Percentiles rank a stretch among this genome's conserved stretches.
These are phyloP conservation scores for Sordariomycetes sp. DNA, from an alignment of 2,329 filamentous ascomycete species.

Conservation along the genomic window DNA sequence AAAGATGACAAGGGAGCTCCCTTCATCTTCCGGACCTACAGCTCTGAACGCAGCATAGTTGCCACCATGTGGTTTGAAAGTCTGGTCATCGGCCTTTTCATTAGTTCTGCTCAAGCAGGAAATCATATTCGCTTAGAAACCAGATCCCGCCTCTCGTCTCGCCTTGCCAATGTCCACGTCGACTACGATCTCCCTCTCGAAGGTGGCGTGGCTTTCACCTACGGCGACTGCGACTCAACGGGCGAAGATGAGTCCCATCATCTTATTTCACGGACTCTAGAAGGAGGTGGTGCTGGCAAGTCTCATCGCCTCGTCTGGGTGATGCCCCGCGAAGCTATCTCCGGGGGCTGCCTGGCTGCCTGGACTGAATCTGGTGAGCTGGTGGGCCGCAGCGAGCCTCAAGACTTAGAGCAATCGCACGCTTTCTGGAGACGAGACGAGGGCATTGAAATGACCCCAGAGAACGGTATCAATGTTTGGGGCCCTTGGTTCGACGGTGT, in stretches of 20 bases:
- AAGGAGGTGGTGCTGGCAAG: too few relatives aligned
- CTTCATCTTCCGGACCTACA: too few relatives aligned
- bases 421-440: not conserved
- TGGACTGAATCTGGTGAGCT: constrained; percentile 20
- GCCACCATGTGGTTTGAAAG: too few relatives aligned
- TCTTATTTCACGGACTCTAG: constrained; percentile 6
- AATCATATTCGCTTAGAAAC: too few relatives aligned
- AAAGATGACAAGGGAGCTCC: too few relatives aligned
- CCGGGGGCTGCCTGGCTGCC: constrained; percentile 28
- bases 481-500: constrained; percentile 61
- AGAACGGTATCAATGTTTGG: constrained; percentile 31
- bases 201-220: constrained; percentile 12
- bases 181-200: constrained; percentile 8
- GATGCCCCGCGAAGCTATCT: constrained; percentile 10
- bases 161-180: constrained; percentile 9
- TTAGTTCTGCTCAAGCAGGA: too few relatives aligned
- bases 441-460: constrained; percentile 34
- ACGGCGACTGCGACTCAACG: constrained; percentile 11
- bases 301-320: constrained; percentile 14
- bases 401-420: constrained; percentile 15
- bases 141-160: too few relatives aligned
- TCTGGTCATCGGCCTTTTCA: too few relatives aligned
- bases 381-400: constrained; percentile 23
- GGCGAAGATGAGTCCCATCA: constrained; percentile 10
- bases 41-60: too few relatives aligned